phyloP scores from a whole-genome alignment of 2,329 filamentous ascomycete genomes.

The Colletotrichum sojae region DNA sequence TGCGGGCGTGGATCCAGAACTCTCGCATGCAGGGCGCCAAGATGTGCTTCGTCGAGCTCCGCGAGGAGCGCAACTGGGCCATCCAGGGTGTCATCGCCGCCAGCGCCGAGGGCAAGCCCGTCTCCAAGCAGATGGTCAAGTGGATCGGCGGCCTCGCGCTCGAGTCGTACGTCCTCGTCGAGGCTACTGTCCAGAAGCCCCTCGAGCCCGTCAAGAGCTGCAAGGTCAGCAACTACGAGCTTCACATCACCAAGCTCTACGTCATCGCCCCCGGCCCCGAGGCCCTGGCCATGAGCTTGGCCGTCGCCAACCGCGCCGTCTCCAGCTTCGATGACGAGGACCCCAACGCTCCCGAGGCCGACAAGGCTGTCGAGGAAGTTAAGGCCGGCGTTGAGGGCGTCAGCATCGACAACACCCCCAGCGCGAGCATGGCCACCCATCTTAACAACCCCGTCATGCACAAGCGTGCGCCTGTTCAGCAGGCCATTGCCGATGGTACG shows the following conservation, averaged over 20 bases:
- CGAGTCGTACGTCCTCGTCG: conserved; percentile 87
- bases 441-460: conserved; percentile 95
- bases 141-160: conserved; percentile 82
- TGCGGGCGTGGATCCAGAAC: conserved; percentile 90
- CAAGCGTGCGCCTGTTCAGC: conserved; percentile 90
- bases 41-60: conserved; percentile 90
- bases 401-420: conserved; percentile 66
- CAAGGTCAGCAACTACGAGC: conserved; percentile 83
- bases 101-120: conserved; percentile 70
- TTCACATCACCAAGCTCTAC: conserved; percentile 90
- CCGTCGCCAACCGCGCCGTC: conserved; percentile 85
- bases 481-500: conserved; percentile 73
- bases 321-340: conserved; percentile 73
- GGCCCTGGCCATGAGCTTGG: conserved; percentile 71
- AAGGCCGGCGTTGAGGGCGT: conserved; percentile 56
- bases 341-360: conserved; percentile 48
- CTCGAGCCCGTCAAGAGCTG: conserved; percentile 91
- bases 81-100: conserved; percentile 86
- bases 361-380: conserved; percentile 47
- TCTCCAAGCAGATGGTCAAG: conserved; percentile 94
- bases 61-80: conserved; percentile 80
- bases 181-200: conserved; percentile 85
- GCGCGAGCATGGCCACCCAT: conserved; percentile 86
- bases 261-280: conserved; percentile 76
- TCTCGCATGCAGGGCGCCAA: conserved; percentile 90